Evolutionary conservation across 225 moss, liverwort and hornwort genomes (phyloP), one percentile per base, ranked within the genome.

Genomic region (Rhytidiadelphus loreus): DNA sequence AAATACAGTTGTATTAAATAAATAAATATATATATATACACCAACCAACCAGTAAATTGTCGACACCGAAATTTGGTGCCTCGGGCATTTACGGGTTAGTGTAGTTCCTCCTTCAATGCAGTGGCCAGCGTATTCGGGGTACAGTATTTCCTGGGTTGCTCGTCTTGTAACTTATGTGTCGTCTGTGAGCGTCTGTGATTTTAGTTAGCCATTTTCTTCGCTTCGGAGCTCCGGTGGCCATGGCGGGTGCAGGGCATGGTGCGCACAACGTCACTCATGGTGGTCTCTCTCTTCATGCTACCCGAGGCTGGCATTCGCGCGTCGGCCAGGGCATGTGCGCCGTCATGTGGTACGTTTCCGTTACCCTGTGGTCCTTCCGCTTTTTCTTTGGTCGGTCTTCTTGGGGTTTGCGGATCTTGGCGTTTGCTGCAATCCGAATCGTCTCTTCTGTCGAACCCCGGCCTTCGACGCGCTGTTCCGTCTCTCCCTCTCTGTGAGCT

Each of bases 251-350:
- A 64, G 90, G 93, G 44, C 90, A 91, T 37, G 62, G 73, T 59
- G 83, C 85, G 62, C 93, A 89, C 69, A 88, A 86, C 43, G 71
- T 92, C 48, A 89, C 85, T 12, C 57, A 92, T 74, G 92, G 92
- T n/a, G 90, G 93, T 24, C 90, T 93, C 64, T 85, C 84, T 35
- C 80, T 94, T 61, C 90, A 94, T 72, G 77, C 89, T 58, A 93
- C 94, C n/a, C 88, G 85, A 58, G 90, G 90, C 72, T 94, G 92
- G 94, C 93, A 93, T 68, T 90, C 77, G 53, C 92, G 85, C 57
- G 88, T 94, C 14, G 93, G 94, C 70, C 88, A 93, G 84, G 93
- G 93, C 58, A 86, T 93, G 89, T 92, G 90, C 68, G 93, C 93
- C 48, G 65, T 94, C 59, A 93, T 94, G 94, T 91, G 91, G 93